Base-by-base conservation (phyloP, 2,329 filamentous ascomycete species). In the Didymella segeticola region DNA sequence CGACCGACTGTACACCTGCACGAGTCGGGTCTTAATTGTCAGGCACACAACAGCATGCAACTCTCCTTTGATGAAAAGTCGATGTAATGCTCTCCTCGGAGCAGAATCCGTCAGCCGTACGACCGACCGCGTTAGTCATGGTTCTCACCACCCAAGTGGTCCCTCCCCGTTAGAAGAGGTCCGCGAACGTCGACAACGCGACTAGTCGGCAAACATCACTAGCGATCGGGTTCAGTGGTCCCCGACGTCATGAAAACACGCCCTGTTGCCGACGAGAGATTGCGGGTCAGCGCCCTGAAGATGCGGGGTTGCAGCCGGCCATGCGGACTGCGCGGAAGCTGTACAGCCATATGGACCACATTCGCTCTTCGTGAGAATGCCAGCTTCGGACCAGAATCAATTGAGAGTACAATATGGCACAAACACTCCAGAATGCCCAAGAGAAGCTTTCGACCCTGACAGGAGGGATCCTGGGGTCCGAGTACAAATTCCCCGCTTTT, bases 401-500 rank as follows among this genome's bases (percentile, higher is more conserved):
- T 25, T 43, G 29, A 41, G n/a, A 6, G 2, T 23, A 14, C 26
- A 31, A 6, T 8, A 66, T 61, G 59, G 26, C 56, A 25, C 37
- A 55, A 14, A 38, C 31, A 22, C 31, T 59, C 9, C 55, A 62
- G 39, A 41, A 27, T n/a, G 59, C 56, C 8, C 52, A 61, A 20
- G 49, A 63, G 17, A 52, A 58, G 11, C 43, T 69, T 1, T 60
- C 60, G 1, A 57, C 36, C 4, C 20, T 62, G 8, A 63, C 53
- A 7, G 49, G 51, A 9, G 50, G 38, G 6, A 17, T 41, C 1
- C 15, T 53, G 17, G 62, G 58, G 19, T 38, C 53, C 10, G 57
- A 64, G 20, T 58, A 63, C 19, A 53, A 62, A 9, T 70, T 73
- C 15, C 69, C 69, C 7, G 60, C 66, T 3, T 74, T 74, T 38